These are phyloP conservation scores for Cystobasidium sp. DNA, from an alignment of 1,284 basidiomycete genomes.

Conservation along the genomic window DNA sequence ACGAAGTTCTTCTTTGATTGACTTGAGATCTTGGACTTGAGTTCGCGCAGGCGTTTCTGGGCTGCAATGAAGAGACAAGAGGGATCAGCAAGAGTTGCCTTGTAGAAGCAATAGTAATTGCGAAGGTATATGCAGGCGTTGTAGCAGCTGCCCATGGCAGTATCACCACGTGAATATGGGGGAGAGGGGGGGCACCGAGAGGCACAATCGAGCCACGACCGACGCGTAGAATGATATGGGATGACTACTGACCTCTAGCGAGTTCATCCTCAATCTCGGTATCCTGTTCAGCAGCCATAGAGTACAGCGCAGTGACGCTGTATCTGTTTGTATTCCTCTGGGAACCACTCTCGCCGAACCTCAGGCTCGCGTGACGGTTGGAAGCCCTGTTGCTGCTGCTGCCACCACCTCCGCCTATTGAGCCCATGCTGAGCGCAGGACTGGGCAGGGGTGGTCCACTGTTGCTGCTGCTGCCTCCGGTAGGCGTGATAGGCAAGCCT, in stretches of 20 bases:
- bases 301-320: slow-evolving; percentile 93
- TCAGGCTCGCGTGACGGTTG: slow-evolving; percentile 37
- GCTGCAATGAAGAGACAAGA: slow-evolving; percentile 62
- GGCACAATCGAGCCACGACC: background rate
- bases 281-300: slow-evolving; percentile 97
- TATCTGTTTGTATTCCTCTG: slow-evolving; percentile 76
- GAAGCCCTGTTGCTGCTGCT: slow-evolving; percentile 25
- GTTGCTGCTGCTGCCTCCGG: slow-evolving; percentile 4
- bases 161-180: no score
- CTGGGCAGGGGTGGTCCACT: background rate
- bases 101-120: no score
- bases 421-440: slow-evolving; percentile 18
- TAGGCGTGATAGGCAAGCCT: slow-evolving; percentile 20
- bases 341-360: slow-evolving; percentile 31
- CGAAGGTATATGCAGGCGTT: no score
- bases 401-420: background rate
- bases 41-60: slow-evolving; percentile 90
- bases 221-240: background rate
- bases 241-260: slow-evolving; percentile 72
- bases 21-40: slow-evolving; percentile 95
- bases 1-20: slow-evolving; percentile 99
- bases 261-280: slow-evolving; percentile 98
- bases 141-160: no score
- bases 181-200: background rate
- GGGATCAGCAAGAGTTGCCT: background rate